Evolutionary conservation across 768 basidiomycete genomes (phyloP), one percentile per base, ranked within the genome.

Genomic region (Amanita subjunquillea): DNA sequence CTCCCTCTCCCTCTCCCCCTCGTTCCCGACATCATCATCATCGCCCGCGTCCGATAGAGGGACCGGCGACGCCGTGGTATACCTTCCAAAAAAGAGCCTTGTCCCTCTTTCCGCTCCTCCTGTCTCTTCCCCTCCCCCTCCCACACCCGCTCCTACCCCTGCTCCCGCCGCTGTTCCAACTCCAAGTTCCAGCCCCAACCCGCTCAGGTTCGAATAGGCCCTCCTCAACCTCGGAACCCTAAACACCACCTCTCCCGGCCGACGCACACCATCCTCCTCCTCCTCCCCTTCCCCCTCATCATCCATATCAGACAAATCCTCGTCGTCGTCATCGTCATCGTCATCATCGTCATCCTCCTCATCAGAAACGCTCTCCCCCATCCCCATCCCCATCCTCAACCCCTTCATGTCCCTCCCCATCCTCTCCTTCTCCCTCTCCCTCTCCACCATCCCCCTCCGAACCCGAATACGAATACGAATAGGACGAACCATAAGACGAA

Each of bases 11-110:
- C 15, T 29, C 10, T 52, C 43, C 9, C 1, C 44, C 25, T 41
- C 46, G 9, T 37, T 32, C 9, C 58, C 50, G 0, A 34, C 53
- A 10, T 29, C 46, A 17, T 41, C 53, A 3, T 41, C 53, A 15
- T 48, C 53, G 2, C 12, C 42, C 22, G 43, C 4, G 30, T 53
- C 52, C 6, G 52, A 53, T 6, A 54, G 39, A 3, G 45, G 45
- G 15, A 54, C 40, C 7, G 53, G 53, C 20, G 53, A 54, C 7
- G 53, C 46, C n/a, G 53, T 42, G 10, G 40, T 20, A 20, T 39
- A 41, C 39, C 53, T 38, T 5, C 48, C 53, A 41, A 49, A 48
- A 22, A 48, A 54, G 9, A 54, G 41, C 25, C 8, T 7, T 10
- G n/a, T 9, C 13, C 29, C 32, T 43, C 40, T n/a, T 32, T 12